phyloP scores from a whole-genome alignment of 1,284 basidiomycete genomes.

The Moniliella sp. region DNA sequence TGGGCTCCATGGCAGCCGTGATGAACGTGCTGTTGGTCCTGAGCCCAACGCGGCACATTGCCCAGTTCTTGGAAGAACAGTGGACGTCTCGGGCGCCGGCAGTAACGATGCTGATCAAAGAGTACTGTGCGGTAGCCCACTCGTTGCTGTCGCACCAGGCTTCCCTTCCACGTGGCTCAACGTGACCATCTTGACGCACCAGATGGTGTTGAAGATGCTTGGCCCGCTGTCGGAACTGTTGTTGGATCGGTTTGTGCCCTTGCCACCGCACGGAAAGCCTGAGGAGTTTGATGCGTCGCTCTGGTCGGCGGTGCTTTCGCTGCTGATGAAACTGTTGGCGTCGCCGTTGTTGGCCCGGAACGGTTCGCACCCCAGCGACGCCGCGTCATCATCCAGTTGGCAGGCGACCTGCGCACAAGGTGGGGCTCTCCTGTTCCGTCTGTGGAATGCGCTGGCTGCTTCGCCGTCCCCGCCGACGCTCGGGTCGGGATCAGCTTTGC shows the following conservation, averaged over 20 bases:
- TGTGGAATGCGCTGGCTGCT: too few relatives aligned
- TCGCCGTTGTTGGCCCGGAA: constrained; percentile 80
- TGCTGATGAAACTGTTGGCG: constrained; percentile 62
- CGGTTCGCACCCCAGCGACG: constrained; percentile 79
- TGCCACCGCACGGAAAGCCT: constrained; percentile 38
- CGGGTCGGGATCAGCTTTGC: too few relatives aligned
- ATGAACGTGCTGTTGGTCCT: constrained; percentile 61
- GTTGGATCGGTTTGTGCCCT: constrained; percentile 59
- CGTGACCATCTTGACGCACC: constrained; percentile 68
- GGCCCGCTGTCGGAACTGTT: constrained; percentile 58
- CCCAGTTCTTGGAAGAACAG: constrained; percentile 45
- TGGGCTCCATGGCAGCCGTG: constrained; percentile 68
- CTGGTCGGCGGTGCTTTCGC: constrained; percentile 61
- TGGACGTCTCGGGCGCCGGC: constrained; percentile 17
- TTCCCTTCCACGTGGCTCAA: constrained; percentile 77
- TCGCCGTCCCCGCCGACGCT: too few relatives aligned
- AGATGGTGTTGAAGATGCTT: constrained; percentile 66
- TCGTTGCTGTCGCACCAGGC: constrained; percentile 71
- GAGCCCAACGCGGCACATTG: constrained; percentile 54
- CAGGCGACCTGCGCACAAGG: constrained; percentile 88
- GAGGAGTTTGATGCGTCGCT: constrained; percentile 53
- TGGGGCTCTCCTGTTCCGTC: too few relatives aligned
- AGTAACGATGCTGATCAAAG: constrained; percentile 48
- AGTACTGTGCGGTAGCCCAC: constrained; percentile 58
- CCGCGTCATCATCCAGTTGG: constrained; percentile 79